Evolutionary conservation across 1,284 basidiomycete species (phyloP).

Genomic region (Heterobasidion occidentale): DNA sequence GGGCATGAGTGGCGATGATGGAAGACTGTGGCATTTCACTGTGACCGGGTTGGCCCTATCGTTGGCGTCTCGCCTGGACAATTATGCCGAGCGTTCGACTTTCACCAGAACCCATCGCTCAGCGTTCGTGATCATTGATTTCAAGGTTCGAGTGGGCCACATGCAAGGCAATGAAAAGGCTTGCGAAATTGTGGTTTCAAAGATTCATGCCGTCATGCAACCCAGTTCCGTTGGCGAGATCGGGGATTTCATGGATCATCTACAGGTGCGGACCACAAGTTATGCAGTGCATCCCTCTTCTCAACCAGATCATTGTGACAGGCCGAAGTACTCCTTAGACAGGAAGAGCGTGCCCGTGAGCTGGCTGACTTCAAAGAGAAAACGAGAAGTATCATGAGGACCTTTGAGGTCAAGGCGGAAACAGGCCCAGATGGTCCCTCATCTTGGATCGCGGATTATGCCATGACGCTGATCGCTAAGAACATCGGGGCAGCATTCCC

Average conservation of each 20-base stretch:
- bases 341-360: conserved; percentile 69
- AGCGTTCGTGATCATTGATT: conserved; percentile 78
- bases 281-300: not conserved
- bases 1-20: conserved; percentile 36
- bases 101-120: conserved; percentile 61
- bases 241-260: conserved; percentile 78
- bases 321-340: conserved; percentile 66
- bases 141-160: conserved; percentile 35
- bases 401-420: conserved; percentile 58
- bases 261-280: conserved; percentile 44
- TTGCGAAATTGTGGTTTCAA: conserved; percentile 53
- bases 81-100: conserved; percentile 23
- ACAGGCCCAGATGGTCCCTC: conserved; percentile 23
- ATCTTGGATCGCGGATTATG: conserved; percentile 62
- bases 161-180: conserved; percentile 23
- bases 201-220: conserved; percentile 88
- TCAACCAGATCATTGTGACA: conserved; percentile 18
- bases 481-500: conserved; percentile 86
- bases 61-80: conserved; percentile 48
- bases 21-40: conserved; percentile 49
- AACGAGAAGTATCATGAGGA: conserved; percentile 61
- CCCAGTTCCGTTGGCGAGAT: conserved; percentile 84
- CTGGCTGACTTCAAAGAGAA: conserved; percentile 79
- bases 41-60: conserved; percentile 70
- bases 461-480: conserved; percentile 54